Percentiles rank a stretch among this genome's conserved stretches.
Evolutionary conservation across 164 flowering plant genomes (phyloP).

Genomic region (Nymphaea colorata): DNA sequence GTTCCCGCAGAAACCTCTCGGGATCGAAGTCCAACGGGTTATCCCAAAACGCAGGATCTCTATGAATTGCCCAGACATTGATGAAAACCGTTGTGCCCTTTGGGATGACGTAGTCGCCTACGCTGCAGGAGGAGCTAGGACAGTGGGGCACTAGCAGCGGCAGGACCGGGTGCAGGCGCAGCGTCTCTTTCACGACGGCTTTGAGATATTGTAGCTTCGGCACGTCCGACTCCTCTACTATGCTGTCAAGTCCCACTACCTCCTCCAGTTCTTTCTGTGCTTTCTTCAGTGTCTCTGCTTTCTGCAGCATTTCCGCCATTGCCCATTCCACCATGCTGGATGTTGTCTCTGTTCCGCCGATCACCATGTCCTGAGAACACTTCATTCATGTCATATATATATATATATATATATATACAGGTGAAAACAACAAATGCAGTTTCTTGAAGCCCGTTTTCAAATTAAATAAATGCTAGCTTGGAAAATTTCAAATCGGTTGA

Average conservation of each 20-base stretch:
- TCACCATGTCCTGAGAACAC: slow-evolving; percentile 24
- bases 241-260: slow-evolving; percentile 12
- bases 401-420: too few species aligned
- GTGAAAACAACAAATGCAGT: too few species aligned
- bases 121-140: too few species aligned
- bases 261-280: slow-evolving; percentile 17
- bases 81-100: slow-evolving; percentile 12
- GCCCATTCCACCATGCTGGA: slow-evolving; percentile 16
- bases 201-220: slow-evolving; percentile 19
- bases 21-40: slow-evolving; percentile 21
- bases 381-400: too few species aligned
- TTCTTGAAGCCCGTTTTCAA: too few species aligned
- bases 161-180: neutral
- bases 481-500: too few species aligned
- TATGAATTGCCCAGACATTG: slow-evolving; percentile 37
- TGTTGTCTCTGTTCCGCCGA: slow-evolving; percentile 24
- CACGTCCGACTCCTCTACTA: slow-evolving; percentile 2
- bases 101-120: too few species aligned
- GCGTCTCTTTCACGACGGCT: slow-evolving; percentile 12
- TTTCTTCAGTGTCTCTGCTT: slow-evolving; percentile 14
- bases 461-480: too few species aligned
- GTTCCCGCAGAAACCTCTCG: slow-evolving; percentile 14
- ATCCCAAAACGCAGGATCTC: slow-evolving; percentile 35
- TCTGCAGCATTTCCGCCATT: slow-evolving; percentile 17
- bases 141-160: too few species aligned